Evolutionary conservation across 257 asterid species (phyloP).

Genomic region (Petunia axillaris): DNA sequence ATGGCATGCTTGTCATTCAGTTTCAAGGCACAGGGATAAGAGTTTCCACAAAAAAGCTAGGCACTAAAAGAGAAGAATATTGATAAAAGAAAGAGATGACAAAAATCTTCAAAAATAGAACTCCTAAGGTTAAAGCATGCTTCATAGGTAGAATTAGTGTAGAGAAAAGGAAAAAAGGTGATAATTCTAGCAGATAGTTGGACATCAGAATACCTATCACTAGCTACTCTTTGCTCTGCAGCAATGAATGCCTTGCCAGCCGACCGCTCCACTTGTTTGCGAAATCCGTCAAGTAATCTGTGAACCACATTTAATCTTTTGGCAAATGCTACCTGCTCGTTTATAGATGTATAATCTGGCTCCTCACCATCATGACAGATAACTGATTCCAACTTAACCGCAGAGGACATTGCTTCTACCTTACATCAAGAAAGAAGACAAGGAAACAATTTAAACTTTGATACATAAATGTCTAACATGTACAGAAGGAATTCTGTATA

Average conservation of each 20-base stretch:
- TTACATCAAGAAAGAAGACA: conserved; percentile 22
- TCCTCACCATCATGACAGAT: conserved; percentile 29
- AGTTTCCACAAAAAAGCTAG: not conserved
- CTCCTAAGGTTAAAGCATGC: not conserved
- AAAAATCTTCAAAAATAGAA: not conserved
- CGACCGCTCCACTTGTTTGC: conserved; percentile 41
- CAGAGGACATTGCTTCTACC: conserved; percentile 40
- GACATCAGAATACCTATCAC: conserved; percentile 38
- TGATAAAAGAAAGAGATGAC: not conserved
- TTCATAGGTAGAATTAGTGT: not conserved
- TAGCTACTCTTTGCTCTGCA: conserved; percentile 36
- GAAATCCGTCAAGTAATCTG: conserved; percentile 33
- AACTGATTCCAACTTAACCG: conserved; percentile 34
- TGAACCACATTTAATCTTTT: conserved; percentile 32
- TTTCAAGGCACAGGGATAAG: not conserved
- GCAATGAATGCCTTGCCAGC: conserved; percentile 13
- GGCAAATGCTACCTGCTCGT: conserved; percentile 27
- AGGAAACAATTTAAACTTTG: not conserved
- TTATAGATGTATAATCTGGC: conserved; percentile 26
- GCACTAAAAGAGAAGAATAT: not conserved
- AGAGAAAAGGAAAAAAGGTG: not conserved
- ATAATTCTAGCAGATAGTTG: not conserved
- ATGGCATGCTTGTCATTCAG: not conserved
- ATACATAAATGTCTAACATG: not conserved
- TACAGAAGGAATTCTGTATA: not conserved